Evolutionary conservation across 129 eudicot species (phyloP), one percentile per base, ranked within the genome.

Genomic region (Glebionis coronaria): DNA sequence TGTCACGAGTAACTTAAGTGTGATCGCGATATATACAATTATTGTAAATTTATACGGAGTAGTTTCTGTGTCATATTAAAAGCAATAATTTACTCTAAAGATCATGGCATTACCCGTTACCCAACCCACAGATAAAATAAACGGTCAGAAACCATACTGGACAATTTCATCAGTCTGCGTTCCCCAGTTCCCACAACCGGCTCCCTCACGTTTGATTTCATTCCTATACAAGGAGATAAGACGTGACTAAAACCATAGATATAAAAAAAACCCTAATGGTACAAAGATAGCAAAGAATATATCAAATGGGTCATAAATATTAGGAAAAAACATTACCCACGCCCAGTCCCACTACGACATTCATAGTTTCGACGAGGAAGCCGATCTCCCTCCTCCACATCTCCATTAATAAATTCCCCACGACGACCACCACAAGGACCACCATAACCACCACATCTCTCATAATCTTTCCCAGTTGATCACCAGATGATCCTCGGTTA

Each of bases 101-200:
- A 35, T 35, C 27, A 15, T 0, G 2, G 42, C 52, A 11, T 44
- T 6, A 35, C 58, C 19, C 21, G 35, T 67, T 52, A 28, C 50
- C 60, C 35, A 67, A 31, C 40, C 61, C 60, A 7, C 19, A 38
- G 21, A 38, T 4, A 6, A 58, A 10, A 70, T 44, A 21, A 5
- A 49, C 64, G 27, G 64, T 28, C 56, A 15, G 18, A 75, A 73
- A 50, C 19, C 45, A 56, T 65, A 67, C 99, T 55, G 81, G 65
- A 83, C 44, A 27, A 94, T 63, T 65, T 84, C 97, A 65, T 84
- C 97, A 72, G 79, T 75, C 71, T 68, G 86, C 23, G 87, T 77
- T 70, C 99, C 99, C 99, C 99, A 94, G 80, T 89, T 89, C 25
- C 99, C 97, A 42, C 93, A 80, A 61, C 97, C 99, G 67, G 97